These are phyloP conservation scores for Leccinum aurantiacum DNA, from an alignment of 768 basidiomycete genomes.

Conservation along the genomic window DNA sequence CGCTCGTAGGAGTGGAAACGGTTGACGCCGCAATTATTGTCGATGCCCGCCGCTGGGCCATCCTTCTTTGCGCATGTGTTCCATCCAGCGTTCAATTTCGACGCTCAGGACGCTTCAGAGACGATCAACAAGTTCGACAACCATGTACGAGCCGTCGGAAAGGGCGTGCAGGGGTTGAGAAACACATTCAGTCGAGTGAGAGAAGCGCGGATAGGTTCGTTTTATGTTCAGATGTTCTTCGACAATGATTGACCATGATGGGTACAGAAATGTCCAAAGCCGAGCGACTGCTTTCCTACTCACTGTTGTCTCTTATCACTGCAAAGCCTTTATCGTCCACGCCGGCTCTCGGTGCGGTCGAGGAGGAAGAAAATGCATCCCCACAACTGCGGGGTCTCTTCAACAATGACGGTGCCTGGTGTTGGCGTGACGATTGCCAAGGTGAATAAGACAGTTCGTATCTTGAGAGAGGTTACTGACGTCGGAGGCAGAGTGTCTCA, in stretches of 20 bases:
- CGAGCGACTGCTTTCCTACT: constrained; percentile 71
- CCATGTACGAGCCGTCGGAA: constrained; percentile 65
- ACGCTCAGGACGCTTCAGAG: constrained; percentile 66
- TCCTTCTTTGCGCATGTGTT: constrained; percentile 77
- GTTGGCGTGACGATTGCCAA: constrained; percentile 78
- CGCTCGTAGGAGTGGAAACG: constrained; percentile 66
- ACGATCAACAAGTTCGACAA: constrained; percentile 59
- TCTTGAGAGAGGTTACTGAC: neutral
- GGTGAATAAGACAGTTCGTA: neutral
- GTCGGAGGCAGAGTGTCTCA: constrained; percentile 55
- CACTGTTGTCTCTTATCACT: constrained; percentile 72
- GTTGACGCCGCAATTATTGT: constrained; percentile 57
- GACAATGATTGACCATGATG: neutral
- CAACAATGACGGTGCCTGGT: constrained; percentile 80
- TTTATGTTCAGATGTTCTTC: neutral
- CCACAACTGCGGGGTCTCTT: constrained; percentile 53
- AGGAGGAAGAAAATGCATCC: constrained; percentile 44
- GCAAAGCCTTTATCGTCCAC: constrained; percentile 57
- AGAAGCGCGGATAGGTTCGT: constrained; percentile 59
- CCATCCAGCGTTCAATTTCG: constrained; percentile 84
- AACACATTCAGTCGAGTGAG: constrained; percentile 60
- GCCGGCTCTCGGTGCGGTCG: constrained; percentile 45
- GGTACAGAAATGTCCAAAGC: constrained; percentile 75
- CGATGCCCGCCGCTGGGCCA: constrained; percentile 66
- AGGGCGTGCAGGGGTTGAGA: constrained; percentile 67